phyloP scores from a whole-genome alignment of 1,139 yeast genomes.

The Kodamaea arcana region DNA sequence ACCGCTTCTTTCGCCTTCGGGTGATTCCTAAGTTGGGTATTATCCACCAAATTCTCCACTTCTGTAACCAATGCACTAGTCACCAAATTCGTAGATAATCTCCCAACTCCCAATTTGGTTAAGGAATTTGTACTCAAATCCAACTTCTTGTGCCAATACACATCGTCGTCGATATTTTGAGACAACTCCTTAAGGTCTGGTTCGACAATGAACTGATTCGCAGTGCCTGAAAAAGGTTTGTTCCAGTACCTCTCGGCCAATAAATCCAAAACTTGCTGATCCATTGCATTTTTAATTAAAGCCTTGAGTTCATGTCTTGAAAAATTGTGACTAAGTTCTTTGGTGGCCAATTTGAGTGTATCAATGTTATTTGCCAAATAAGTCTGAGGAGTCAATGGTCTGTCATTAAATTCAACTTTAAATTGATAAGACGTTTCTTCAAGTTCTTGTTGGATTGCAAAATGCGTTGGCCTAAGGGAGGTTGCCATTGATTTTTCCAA shows the following conservation, averaged over 20 bases:
- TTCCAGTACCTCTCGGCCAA: constrained; percentile 94
- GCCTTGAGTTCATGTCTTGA: constrained; percentile 80
- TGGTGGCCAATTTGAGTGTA: constrained; percentile 77
- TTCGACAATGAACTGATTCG: constrained; percentile 23
- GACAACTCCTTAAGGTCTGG: constrained; percentile 56
- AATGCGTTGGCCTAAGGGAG: constrained; percentile 82
- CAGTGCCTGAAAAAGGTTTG: constrained; percentile 42
- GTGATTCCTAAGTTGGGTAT: constrained; percentile 75
- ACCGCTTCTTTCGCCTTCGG: constrained; percentile 81
- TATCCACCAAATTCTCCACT: constrained; percentile 66
- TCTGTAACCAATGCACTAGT: constrained; percentile 78
- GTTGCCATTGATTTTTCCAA: constrained; percentile 89
- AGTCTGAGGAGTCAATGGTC: constrained; percentile 88
- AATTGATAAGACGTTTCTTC: constrained; percentile 92
- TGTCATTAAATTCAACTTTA: constrained; percentile 94
- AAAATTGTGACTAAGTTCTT: constrained; percentile 78
- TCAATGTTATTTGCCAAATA: constrained; percentile 91
- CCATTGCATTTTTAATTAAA: constrained; percentile 76
- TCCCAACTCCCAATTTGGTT: constrained; percentile 90
- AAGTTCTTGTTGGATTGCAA: constrained; percentile 80
- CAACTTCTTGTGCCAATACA: constrained; percentile 83
- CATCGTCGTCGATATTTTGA: constrained; percentile 58
- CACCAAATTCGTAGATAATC: constrained; percentile 77
- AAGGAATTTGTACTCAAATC: constrained; percentile 80
- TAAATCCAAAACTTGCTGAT: constrained; percentile 81